phyloP scores from a whole-genome alignment of 495 filamentous ascomycete species.

The Penicillium pancosmium region DNA sequence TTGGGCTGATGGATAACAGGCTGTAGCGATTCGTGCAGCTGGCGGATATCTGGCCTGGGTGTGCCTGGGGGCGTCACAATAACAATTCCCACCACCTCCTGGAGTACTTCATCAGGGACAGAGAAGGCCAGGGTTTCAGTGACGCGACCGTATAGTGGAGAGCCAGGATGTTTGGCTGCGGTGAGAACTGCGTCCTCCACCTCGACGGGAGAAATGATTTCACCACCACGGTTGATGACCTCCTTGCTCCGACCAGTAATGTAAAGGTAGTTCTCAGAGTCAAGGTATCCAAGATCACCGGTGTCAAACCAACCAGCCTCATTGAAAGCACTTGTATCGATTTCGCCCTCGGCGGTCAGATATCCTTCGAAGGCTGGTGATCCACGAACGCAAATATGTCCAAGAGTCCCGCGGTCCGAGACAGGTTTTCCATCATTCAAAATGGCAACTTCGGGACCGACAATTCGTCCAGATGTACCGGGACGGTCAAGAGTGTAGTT shows the following conservation, averaged over 20 bases:
- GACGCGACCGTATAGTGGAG: constrained; percentile 35
- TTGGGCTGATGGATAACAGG: constrained; percentile 41
- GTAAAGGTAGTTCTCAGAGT: constrained; percentile 63
- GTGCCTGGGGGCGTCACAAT: constrained; percentile 36
- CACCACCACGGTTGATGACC: constrained; percentile 76
- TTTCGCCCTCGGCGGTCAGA: constrained; percentile 29
- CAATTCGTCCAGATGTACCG: constrained; percentile 46
- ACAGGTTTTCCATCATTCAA: constrained; percentile 25
- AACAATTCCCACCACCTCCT: constrained; percentile 48
- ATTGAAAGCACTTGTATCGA: constrained; percentile 42
- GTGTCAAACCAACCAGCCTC: constrained; percentile 49
- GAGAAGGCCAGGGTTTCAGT: constrained; percentile 46
- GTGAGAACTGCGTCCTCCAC: constrained; percentile 73
- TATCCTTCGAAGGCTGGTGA: constrained; percentile 48
- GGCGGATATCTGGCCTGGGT: constrained; percentile 35
- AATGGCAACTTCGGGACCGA: constrained; percentile 45
- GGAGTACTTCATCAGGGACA: constrained; percentile 42
- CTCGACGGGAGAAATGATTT: constrained; percentile 81
- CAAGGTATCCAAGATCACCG: constrained; percentile 51
- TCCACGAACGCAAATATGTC: constrained; percentile 47
- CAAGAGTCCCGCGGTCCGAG: constrained; percentile 25
- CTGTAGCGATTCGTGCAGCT: constrained; percentile 37
- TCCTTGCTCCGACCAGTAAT: constrained; percentile 78
- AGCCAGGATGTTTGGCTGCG: constrained; percentile 31
- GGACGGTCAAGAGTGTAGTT: constrained; percentile 42